A percentile compares a stretch with the other conserved stretches of the same genome.
phyloP scores from a whole-genome alignment of 2,329 filamentous ascomycete species.

The Stagonosporopsis tanaceti region DNA sequence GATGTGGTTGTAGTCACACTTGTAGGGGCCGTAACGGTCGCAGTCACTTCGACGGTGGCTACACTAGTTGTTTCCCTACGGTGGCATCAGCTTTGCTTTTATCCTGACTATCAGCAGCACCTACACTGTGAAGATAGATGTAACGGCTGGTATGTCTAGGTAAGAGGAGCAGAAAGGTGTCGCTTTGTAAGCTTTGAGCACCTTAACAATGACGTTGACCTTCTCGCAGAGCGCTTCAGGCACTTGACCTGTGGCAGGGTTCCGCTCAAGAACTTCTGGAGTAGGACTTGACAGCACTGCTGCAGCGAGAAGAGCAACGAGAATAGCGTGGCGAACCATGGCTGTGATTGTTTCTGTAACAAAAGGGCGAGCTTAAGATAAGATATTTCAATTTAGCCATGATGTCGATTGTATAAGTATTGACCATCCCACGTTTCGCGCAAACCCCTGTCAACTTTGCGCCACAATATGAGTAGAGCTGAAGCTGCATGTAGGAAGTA shows the following conservation, averaged over 20 bases:
- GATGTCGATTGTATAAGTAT: not conserved
- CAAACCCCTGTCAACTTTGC: not conserved
- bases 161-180: not conserved
- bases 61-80: not conserved
- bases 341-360: not conserved
- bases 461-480: not conserved
- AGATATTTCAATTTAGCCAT: not conserved
- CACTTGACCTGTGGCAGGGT: not conserved
- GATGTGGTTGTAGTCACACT: not conserved
- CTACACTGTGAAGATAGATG: not conserved
- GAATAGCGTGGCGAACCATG: not conserved
- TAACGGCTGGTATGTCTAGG: not conserved
- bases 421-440: not conserved
- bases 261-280: not conserved
- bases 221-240: not conserved
- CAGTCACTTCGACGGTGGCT: not conserved
- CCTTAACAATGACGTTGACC: not conserved
- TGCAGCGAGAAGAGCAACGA: not conserved
- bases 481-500: not conserved
- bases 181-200: not conserved
- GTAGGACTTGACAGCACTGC: not conserved
- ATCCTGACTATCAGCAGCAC: not conserved
- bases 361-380: not conserved
- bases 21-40: not conserved
- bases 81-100: not conserved